Percentiles rank a stretch among this genome's conserved stretches.
These are phyloP conservation scores for Colletotrichum chrysophilum DNA, from an alignment of 2,329 filamentous ascomycete species.

Conservation along the genomic window DNA sequence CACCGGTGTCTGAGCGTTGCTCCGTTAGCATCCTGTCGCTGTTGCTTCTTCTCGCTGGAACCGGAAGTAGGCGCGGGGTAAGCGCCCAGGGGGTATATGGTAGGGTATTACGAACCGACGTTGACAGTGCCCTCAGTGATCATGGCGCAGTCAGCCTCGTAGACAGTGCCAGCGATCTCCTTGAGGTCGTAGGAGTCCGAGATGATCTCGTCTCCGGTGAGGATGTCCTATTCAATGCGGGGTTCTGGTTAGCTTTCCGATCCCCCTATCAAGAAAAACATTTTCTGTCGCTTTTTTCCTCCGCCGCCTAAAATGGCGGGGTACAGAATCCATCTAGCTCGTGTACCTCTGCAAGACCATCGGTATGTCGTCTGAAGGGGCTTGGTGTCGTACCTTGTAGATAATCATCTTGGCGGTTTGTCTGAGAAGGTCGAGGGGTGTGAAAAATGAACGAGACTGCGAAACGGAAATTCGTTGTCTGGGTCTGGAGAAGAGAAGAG, in stretches of 20 bases:
- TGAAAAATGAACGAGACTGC: conserved; percentile 29
- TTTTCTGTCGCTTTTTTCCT: neutral
- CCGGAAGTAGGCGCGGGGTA: neutral
- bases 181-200: conserved; percentile 91
- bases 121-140: conserved; percentile 78
- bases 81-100: neutral
- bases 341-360: neutral
- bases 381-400: conserved; percentile 61
- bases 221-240: conserved; percentile 71
- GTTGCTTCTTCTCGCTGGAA: neutral
- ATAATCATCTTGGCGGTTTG: conserved; percentile 72
- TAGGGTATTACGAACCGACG: conserved; percentile 63
- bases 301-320: neutral
- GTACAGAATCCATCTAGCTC: conserved; percentile 2
- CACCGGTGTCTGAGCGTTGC: conserved; percentile 73
- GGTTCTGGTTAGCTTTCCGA: conserved; percentile 24
- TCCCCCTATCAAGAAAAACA: neutral
- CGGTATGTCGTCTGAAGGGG: neutral
- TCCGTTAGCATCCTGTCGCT: neutral
- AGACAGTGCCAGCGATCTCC: conserved; percentile 79
- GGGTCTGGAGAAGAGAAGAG: conserved; percentile 16
- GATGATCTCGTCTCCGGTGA: conserved; percentile 94
- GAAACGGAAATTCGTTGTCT: conserved; percentile 20
- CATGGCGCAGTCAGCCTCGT: conserved; percentile 92
- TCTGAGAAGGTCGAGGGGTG: conserved; percentile 32